These are phyloP conservation scores for Chamaecrista fasciculata DNA, from an alignment of 306 rosid genomes.

Conservation along the genomic window DNA sequence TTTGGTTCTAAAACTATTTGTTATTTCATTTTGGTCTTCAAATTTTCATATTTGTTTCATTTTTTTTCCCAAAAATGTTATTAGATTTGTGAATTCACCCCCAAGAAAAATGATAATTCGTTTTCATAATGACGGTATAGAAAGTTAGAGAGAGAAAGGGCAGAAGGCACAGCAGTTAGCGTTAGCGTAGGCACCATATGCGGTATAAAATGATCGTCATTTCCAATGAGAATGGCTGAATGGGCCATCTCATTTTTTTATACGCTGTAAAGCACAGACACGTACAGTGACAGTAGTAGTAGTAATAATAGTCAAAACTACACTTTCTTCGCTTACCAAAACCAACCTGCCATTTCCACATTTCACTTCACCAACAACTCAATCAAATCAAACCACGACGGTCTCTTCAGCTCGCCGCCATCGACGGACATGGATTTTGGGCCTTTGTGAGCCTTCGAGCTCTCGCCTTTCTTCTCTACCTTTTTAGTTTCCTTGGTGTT, in stretches of 20 bases:
- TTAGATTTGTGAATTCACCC: no score
- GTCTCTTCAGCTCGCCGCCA: slow-evolving; percentile 37
- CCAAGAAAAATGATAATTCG: no score
- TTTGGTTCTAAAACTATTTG: no score
- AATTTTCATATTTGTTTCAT: no score
- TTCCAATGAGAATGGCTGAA: slow-evolving; percentile 29
- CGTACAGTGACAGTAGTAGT: slow-evolving; percentile 26
- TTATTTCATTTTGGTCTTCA: no score
- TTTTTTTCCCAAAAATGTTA: no score
- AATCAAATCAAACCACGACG: slow-evolving; percentile 27
- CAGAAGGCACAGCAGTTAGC: neutral
- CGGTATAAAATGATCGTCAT: slow-evolving; percentile 5
- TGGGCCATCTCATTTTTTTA: slow-evolving; percentile 42
- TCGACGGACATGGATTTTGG: slow-evolving; percentile 26
- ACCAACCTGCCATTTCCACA: no score
- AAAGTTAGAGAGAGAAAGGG: neutral
- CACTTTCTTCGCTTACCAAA: slow-evolving; percentile 33
- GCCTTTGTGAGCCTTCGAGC: slow-evolving; percentile 30
- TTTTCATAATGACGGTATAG: neutral
- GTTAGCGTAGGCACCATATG: neutral
- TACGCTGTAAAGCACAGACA: slow-evolving; percentile 39
- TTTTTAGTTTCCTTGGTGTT: neutral
- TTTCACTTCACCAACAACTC: no score
- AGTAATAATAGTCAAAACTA: no score
- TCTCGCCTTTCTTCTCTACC: slow-evolving; percentile 17